Percentiles rank a stretch among this genome's conserved stretches.
These are phyloP conservation scores for Lasiosphaeriaceae sp. DNA, from an alignment of 495 filamentous ascomycete species.

Conservation along the genomic window DNA sequence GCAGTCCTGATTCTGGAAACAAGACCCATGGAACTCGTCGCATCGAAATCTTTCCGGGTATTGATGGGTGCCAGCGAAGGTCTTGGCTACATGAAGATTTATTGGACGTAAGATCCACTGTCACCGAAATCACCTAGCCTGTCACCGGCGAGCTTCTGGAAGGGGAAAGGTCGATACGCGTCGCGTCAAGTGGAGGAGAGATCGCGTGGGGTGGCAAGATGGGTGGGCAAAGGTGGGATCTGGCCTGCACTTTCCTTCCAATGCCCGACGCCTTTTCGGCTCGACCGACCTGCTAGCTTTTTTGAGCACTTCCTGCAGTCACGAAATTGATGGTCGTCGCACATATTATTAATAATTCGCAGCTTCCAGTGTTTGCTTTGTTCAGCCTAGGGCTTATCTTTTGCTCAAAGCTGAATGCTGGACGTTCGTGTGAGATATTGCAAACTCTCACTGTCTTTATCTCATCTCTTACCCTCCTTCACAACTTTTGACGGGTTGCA, in stretches of 20 bases:
- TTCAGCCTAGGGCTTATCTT: background rate
- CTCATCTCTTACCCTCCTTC: too few species aligned
- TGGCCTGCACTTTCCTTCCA: too few species aligned
- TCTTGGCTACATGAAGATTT: background rate
- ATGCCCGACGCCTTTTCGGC: too few species aligned
- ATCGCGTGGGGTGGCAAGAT: too few species aligned
- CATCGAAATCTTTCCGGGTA: background rate
- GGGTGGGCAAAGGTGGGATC: too few species aligned
- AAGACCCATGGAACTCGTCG: too few species aligned
- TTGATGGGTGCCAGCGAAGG: background rate
- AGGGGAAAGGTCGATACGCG: background rate
- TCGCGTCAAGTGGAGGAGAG: too few species aligned
- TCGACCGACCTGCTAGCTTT: too few species aligned
- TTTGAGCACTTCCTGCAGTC: too few species aligned
- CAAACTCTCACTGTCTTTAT: background rate
- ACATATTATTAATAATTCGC: background rate
- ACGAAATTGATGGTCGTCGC: too few species aligned
- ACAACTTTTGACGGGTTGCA: too few species aligned
- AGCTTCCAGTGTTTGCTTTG: background rate
- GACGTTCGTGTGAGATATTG: background rate
- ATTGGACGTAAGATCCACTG: background rate
- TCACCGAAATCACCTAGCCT: background rate
- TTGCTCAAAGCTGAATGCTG: background rate
- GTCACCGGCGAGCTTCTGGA: background rate
- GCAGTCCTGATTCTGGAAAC: too few species aligned